Evolutionary conservation across 2,329 filamentous ascomycete species (phyloP).

Genomic region (Fusarium fujikuroi): DNA sequence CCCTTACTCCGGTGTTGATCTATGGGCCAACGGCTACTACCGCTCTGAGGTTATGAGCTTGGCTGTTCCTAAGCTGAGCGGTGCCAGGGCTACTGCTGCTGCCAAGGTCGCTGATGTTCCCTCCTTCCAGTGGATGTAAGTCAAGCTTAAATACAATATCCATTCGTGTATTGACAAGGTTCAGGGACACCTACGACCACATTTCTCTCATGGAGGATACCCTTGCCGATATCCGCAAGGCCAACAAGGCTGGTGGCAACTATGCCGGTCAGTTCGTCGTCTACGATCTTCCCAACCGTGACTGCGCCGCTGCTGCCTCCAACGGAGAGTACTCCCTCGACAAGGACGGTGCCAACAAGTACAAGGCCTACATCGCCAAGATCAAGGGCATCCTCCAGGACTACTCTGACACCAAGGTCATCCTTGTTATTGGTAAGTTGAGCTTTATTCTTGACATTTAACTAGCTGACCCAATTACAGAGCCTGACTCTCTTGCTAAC

Average conservation of each 20-base stretch:
- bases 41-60: constrained; percentile 63
- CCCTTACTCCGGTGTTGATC: constrained; percentile 60
- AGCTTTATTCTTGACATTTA: accelerated
- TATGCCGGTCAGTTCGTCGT: constrained; percentile 64
- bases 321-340: constrained; percentile 66
- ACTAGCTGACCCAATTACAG: constrained; percentile 40
- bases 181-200: constrained; percentile 61
- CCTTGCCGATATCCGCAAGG: constrained; percentile 56
- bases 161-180: constrained; percentile 1
- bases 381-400: constrained; percentile 55
- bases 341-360: constrained; percentile 62
- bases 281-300: constrained; percentile 68
- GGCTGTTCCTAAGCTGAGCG: constrained; percentile 71
- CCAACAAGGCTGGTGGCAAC: constrained; percentile 50
- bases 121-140: constrained; percentile 64
- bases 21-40: constrained; percentile 67
- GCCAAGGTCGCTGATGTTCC: constrained; percentile 63
- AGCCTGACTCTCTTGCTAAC: constrained; percentile 69
- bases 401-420: constrained; percentile 56
- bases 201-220: constrained; percentile 58
- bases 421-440: constrained; percentile 56
- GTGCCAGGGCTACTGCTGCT: constrained; percentile 63
- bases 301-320: constrained; percentile 66
- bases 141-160: accelerated
- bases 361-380: constrained; percentile 65